Conservation (phyloP, 371 early-diverging fungal genomes). For the Circinella minor region DNA sequence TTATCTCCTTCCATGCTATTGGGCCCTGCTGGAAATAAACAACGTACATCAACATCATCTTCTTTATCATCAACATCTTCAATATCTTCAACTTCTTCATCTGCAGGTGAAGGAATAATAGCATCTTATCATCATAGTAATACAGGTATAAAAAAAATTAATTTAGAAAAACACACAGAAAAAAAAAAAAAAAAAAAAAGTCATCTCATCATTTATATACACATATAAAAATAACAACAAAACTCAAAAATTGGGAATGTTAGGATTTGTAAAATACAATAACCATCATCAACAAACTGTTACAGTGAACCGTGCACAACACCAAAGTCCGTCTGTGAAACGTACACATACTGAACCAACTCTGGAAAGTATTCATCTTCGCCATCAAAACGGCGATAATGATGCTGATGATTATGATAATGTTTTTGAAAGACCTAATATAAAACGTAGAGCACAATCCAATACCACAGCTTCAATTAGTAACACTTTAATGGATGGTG, state of each 20-base stretch:
- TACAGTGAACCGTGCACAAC: conserved; percentile 4
- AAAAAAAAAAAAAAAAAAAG: not conserved
- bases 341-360: conserved; percentile 3
- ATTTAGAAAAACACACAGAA: not conserved
- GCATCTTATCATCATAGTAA: not conserved
- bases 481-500: conserved; percentile 35
- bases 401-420: not conserved
- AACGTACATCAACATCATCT: not conserved
- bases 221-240: too few species aligned
- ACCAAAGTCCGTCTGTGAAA: conserved; percentile 16
- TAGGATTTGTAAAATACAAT: conserved; percentile 3
- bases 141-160: not conserved
- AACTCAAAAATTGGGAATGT: too few species aligned
- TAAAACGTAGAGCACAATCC: conserved; percentile 7
- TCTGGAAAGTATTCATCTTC: not conserved
- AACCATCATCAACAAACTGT: not conserved
- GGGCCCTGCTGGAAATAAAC: conserved; percentile 46
- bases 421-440: not conserved
- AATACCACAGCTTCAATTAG: not conserved
- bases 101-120: not conserved
- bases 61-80: not conserved
- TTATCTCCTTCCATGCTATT: conserved; percentile 78
- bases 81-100: not conserved
- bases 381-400: too few species aligned
- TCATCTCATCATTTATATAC: too few species aligned